Evolutionary conservation across 768 basidiomycete species (phyloP), one percentile per base, ranked within the genome.

Genomic region (Rhodotorula toruloides): DNA sequence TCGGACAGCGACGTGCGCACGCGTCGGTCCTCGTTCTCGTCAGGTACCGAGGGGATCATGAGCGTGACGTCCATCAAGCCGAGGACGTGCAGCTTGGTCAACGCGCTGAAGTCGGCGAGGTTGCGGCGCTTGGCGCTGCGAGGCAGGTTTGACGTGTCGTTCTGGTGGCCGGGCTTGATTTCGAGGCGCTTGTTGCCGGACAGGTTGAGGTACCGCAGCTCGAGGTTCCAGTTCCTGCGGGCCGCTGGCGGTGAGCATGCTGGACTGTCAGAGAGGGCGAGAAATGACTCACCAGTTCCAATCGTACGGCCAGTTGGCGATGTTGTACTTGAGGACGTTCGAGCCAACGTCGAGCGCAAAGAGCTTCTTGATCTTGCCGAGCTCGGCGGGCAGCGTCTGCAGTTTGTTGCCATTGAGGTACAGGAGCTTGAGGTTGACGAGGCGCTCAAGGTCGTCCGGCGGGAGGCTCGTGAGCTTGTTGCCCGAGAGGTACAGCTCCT

Each of bases 261-360:
- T 61, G 47, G 11, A 62, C 34, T 32, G 17, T 65, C 11, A 61
- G 42, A 9, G 8, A 4, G 40, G 25, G 36, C 40, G 44, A 36
- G 53, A 47, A 29, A 22, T 53, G n/a, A 79, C 84, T 54, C 70
- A 94, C 94, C 96, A 97, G 76, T 99, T 98, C 93, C 93, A 98
- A 79, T 99, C 96, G 77, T 92, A 98, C 76, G 94, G 90, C 87
- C 87, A 92, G 74, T 99, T 99, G 72, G 90, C 89, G 72, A 96
- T 91, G 76, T 98, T 99, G 78, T 98, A 98, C 82, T 89, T 90
- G 78, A 99, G 81, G 58, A 85, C 78, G 76, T 99, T 99, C 76
- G 87, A 92, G 12, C 96, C 93, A 9, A 89, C 93, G 75, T 99
- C 96, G 72, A 99, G 81, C 39, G 88, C 84, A 58, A 82, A 83